Percentiles rank a stretch among this genome's conserved stretches.
Evolutionary conservation across 257 asterid species (phyloP).

Genomic region (Solanum paucissectum): DNA sequence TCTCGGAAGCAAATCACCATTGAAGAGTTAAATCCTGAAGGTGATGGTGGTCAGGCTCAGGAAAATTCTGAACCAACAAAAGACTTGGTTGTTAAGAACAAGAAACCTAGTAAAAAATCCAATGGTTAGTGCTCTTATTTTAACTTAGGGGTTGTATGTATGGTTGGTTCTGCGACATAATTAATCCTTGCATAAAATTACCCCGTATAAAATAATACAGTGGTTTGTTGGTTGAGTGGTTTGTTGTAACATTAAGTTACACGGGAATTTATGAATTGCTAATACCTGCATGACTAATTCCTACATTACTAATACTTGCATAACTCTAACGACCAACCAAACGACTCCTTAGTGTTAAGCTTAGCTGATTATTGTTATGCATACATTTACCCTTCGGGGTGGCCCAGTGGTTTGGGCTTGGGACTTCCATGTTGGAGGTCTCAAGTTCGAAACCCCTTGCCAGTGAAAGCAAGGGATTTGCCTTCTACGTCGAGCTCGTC

Average conservation of each 20-base stretch:
- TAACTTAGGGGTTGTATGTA: neutral
- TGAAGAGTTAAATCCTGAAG: slow-evolving; percentile 56
- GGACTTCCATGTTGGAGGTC: too few species aligned
- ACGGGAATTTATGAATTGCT: neutral
- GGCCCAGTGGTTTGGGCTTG: too few species aligned
- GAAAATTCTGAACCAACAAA: slow-evolving; percentile 24
- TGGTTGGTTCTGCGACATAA: neutral
- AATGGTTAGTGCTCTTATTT: slow-evolving; percentile 16
- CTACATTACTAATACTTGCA: neutral
- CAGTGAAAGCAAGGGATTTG: too few species aligned
- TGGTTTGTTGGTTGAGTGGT: neutral
- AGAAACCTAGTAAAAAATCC: slow-evolving; percentile 13
- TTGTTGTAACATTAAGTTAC: neutral
- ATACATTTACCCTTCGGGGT: neutral
- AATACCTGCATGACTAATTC: neutral
- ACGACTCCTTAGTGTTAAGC: neutral
- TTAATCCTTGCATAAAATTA: neutral
- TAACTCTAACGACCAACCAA: neutral
- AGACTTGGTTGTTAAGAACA: slow-evolving; percentile 27
- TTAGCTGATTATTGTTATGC: neutral
- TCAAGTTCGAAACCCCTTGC: too few species aligned
- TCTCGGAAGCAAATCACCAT: slow-evolving; percentile 37
- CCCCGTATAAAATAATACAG: neutral
- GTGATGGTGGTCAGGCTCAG: slow-evolving; percentile 18
- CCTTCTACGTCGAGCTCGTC: too few species aligned